phyloP scores from a whole-genome alignment of 257 asterid genomes.

The Solanum pennellii region DNA sequence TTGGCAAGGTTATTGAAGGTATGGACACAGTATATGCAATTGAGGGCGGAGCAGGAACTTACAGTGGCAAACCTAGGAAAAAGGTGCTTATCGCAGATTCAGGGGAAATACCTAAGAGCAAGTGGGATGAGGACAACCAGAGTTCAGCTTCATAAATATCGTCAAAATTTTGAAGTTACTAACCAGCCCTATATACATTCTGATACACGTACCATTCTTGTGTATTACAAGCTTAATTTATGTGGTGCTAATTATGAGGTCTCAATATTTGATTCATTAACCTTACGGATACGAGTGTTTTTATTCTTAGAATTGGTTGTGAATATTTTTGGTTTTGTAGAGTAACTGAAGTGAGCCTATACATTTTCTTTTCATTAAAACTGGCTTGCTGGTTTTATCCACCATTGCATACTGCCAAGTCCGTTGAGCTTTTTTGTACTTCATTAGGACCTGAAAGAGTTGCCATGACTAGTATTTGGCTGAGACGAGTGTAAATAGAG shows the following conservation, averaged over 20 bases:
- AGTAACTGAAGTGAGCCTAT: background rate
- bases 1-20: constrained; percentile 86
- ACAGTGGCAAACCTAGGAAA: constrained; percentile 94
- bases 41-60: constrained; percentile 96
- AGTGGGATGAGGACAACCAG: constrained; percentile 63
- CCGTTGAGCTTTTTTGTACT: background rate
- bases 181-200: background rate
- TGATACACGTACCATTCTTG: background rate
- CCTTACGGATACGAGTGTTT: background rate
- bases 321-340: background rate
- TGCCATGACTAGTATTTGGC: background rate
- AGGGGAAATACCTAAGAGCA: constrained; percentile 86
- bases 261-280: background rate
- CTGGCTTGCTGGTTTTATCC: background rate
- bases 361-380: background rate
- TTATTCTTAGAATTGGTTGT: background rate
- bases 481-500: background rate
- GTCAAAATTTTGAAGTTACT: constrained; percentile 1
- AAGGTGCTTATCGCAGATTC: constrained; percentile 72
- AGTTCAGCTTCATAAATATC: constrained; percentile 5
- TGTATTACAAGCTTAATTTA: background rate
- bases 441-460: background rate
- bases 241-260: background rate
- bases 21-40: constrained; percentile 91
- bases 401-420: background rate